phyloP scores from a whole-genome alignment of 2,329 filamentous ascomycete species.

The Sphaerostilbella broomeana region DNA sequence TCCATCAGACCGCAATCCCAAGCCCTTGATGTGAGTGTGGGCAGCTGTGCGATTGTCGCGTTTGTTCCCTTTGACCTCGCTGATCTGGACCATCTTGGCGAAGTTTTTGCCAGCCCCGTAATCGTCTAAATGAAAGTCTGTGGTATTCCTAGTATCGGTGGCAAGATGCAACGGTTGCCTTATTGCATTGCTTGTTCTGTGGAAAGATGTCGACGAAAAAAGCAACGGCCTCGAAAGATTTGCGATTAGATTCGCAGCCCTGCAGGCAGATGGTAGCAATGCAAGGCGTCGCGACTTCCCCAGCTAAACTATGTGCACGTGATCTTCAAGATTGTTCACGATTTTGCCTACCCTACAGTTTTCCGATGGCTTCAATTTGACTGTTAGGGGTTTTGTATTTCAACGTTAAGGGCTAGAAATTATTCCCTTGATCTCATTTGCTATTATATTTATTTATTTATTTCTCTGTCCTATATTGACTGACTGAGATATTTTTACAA shows the following conservation, averaged over 20 bases:
- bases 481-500: too few relatives aligned
- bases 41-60: slow-evolving; percentile 94
- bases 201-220: slow-evolving; percentile 1
- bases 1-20: slow-evolving; percentile 81
- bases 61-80: slow-evolving; percentile 88
- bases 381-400: not conserved
- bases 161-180: too few relatives aligned
- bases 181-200: slow-evolving; percentile 6
- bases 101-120: slow-evolving; percentile 10
- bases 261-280: slow-evolving; percentile 19
- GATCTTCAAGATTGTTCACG: not conserved
- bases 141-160: not conserved
- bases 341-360: slow-evolving; percentile 15
- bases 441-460: too few relatives aligned
- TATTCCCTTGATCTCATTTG: too few relatives aligned
- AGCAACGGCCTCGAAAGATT: slow-evolving; percentile 25
- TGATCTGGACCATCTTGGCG: slow-evolving; percentile 74
- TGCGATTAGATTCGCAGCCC: slow-evolving; percentile 27
- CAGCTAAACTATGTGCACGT: slow-evolving; percentile 24
- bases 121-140: not conserved
- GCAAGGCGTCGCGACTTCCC: slow-evolving; percentile 21
- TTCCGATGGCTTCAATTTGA: not conserved
- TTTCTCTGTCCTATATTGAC: too few relatives aligned
- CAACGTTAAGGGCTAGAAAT: too few relatives aligned
- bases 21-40: slow-evolving; percentile 95